Evolutionary conservation across 1,284 basidiomycete genomes (phyloP), one percentile per base, ranked within the genome.

Genomic region (Anthracocystis panici-leucophaei): DNA sequence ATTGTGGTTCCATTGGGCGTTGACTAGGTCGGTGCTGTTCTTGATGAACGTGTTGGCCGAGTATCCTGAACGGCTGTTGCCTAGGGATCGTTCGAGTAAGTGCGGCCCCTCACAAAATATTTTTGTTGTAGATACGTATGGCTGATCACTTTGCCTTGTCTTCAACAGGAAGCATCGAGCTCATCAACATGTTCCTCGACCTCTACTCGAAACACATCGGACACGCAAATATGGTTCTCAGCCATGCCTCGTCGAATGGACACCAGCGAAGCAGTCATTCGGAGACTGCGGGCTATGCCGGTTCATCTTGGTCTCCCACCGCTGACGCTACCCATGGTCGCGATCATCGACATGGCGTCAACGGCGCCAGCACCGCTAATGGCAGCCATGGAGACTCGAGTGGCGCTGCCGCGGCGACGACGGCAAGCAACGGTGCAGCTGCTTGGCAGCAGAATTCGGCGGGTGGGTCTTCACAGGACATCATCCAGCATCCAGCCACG

Each of bases 1-100:
- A 20, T 23, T 71, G 20, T 71, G 68, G 68, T 71, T 71, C 68
- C 68, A 71, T 27, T 71, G 68, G 68, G 59, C 65, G n/a, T 27
- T 69, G 16, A 64, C 66, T 3, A 44, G 66, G n/a, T 54, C 66
- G 16, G 66, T 59, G 33, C 44, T 69, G 18, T 69, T 69, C 56
- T 35, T 69, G 42, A 69, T 71, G 68, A 71, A 71, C 35, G 57
- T 57, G 12, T 58, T 71, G 18, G 68, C 68, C 11, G 68, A 71
- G 50, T 71, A 71, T 31, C 68, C 68, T 2, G 62, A 71, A 35
- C 46, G 62, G 18, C 42, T 71, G 23, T 40, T 71, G 25, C 68
- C 68, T 10, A 33, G 68, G 12, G 68, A 71, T 44, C 57, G 68
- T 12, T 49, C 62, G 9, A 46, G 64, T 45, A 45, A 27, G 44